Conservation (phyloP, 768 basidiomycete species). For the Phylloporus scabripes region DNA sequence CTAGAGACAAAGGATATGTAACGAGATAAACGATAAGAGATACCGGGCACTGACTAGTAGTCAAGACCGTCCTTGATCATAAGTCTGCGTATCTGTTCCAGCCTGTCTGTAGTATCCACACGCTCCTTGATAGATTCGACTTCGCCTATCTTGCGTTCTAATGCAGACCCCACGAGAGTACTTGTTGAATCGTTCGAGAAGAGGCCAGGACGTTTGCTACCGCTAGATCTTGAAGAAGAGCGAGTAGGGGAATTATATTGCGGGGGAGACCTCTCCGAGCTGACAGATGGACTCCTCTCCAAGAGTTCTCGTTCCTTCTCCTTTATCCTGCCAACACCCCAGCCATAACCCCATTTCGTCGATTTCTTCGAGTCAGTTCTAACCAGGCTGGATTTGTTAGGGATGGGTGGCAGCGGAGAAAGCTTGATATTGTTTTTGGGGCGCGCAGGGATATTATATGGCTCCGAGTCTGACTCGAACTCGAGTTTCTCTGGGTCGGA, state of each 20-base stretch:
- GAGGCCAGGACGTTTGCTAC: constrained; percentile 37
- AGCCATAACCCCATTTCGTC: constrained; percentile 64
- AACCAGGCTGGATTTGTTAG: constrained; percentile 43
- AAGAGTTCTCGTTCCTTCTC: constrained; percentile 37
- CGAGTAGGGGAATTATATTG: constrained; percentile 31
- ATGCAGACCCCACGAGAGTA: constrained; percentile 71
- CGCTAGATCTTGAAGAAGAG: constrained; percentile 36
- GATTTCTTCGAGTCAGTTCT: constrained; percentile 53
- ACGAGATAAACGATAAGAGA: constrained; percentile 5
- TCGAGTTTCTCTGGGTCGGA: constrained; percentile 45
- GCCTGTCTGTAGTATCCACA: constrained; percentile 53
- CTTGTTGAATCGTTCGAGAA: constrained; percentile 60
- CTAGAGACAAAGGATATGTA: constrained; percentile 34
- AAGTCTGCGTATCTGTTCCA: constrained; percentile 56
- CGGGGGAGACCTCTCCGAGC: constrained; percentile 35
- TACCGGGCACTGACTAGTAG: constrained; percentile 56
- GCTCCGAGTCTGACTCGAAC: constrained; percentile 58
- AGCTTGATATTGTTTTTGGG: constrained; percentile 37
- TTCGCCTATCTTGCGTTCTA: constrained; percentile 65
- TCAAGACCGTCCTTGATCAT: constrained; percentile 68
- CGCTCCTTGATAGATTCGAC: constrained; percentile 47
- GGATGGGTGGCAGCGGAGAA: constrained; percentile 33
- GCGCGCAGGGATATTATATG: constrained; percentile 39
- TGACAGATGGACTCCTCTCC: constrained; percentile 30
- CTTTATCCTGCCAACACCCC: constrained; percentile 56